A percentile compares a stretch with the other conserved stretches of the same genome.
Conservation (phyloP, 495 filamentous ascomycete genomes). For the Mytilinidion resinicola region DNA sequence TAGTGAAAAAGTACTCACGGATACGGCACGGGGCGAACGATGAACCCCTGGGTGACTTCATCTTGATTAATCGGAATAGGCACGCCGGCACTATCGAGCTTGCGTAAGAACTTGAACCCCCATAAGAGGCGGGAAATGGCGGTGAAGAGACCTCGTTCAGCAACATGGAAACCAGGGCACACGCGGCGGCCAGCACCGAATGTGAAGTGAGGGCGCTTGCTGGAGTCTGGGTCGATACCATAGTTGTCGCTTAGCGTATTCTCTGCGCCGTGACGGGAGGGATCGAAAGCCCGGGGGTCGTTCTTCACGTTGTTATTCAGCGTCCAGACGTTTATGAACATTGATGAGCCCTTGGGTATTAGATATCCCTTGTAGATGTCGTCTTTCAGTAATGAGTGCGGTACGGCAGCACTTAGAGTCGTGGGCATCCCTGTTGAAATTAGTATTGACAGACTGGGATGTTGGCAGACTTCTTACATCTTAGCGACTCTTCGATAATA, state of each 20-base stretch:
- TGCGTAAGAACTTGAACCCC: neutral
- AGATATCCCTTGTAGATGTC: neutral
- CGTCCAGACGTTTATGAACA: slow-evolving; percentile 2
- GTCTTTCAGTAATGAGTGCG: slow-evolving; percentile 1
- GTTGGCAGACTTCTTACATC: neutral
- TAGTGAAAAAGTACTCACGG: neutral
- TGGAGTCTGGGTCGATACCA: neutral
- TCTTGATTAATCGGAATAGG: neutral
- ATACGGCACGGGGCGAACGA: neutral
- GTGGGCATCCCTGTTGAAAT: neutral
- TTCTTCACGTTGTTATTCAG: neutral
- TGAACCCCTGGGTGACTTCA: neutral
- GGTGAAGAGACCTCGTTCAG: neutral
- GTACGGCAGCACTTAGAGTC: neutral
- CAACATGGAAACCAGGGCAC: neutral
- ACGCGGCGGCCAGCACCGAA: slow-evolving; percentile 3
- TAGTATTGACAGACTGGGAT: neutral
- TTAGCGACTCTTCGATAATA: neutral
- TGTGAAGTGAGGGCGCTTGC: neutral
- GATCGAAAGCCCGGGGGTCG: neutral
- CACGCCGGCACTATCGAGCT: neutral
- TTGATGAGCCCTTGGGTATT: neutral
- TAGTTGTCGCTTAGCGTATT: neutral
- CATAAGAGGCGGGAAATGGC: neutral
- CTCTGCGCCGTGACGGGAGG: neutral